A percentile compares a stretch with the other conserved stretches of the same genome.
Evolutionary conservation across 352 stramenopile genomes (phyloP).

Genomic region (Aphanomyces stellatus): DNA sequence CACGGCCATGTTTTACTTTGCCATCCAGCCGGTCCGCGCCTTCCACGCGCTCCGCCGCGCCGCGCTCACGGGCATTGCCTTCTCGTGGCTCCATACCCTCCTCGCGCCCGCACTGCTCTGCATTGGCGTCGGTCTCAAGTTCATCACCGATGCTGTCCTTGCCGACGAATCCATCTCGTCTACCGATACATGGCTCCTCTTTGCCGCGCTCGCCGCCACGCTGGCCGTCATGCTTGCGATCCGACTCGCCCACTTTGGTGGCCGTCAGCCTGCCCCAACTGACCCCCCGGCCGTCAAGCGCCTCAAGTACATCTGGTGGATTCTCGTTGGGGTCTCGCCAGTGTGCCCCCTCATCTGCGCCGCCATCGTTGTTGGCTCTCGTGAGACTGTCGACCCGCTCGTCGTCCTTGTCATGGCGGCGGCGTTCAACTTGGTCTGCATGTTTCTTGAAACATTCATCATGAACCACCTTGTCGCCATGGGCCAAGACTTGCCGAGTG

Average conservation of each 20-base stretch:
- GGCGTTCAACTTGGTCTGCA: too few relatives aligned
- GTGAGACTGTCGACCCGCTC: too few relatives aligned
- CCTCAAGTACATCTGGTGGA: conserved; percentile 10
- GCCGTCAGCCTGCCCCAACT: not conserved
- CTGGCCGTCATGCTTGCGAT: not conserved
- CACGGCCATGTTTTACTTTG: conserved; percentile 18
- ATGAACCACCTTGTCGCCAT: too few relatives aligned
- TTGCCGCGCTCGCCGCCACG: not conserved
- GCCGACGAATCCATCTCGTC: not conserved
- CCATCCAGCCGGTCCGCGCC: not conserved
- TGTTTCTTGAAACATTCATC: too few relatives aligned
- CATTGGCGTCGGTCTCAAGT: not conserved
- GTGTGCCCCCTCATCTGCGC: not conserved
- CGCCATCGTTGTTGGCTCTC: not conserved
- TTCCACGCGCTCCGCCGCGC: conserved; percentile 10
- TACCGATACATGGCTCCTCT: not conserved
- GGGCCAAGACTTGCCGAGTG: too few relatives aligned
- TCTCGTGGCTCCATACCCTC: not conserved
- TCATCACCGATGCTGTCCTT: not conserved
- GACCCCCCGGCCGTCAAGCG: conserved; percentile 3
- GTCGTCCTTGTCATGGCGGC: too few relatives aligned
- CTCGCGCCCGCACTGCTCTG: not conserved
- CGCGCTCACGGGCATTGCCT: not conserved
- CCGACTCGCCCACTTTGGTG: conserved; percentile 9
- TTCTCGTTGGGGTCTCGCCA: not conserved